A percentile compares a stretch with the other conserved stretches of the same genome.
phyloP scores from a whole-genome alignment of 2,329 filamentous ascomycete species.

The Pseudogymnoascus sp. region DNA sequence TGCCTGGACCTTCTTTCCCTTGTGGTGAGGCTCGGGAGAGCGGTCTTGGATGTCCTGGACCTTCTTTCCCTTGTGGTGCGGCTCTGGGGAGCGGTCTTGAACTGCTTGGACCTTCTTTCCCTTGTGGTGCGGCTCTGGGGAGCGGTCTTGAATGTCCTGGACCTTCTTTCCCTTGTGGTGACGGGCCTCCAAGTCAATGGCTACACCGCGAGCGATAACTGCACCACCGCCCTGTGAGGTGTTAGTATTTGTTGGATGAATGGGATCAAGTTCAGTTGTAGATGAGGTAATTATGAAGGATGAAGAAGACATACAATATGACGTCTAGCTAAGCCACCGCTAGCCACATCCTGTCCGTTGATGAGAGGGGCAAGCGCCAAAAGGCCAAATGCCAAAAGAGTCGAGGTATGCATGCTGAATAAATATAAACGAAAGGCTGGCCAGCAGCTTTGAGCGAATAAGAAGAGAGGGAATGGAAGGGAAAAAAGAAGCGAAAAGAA shows the following conservation, averaged over 20 bases:
- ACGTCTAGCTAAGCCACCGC: slow-evolving; percentile 18
- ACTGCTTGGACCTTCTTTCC: background rate
- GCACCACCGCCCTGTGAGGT: slow-evolving; percentile 16
- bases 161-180: slow-evolving; percentile 18
- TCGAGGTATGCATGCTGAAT: slow-evolving; percentile 25
- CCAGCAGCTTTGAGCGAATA: slow-evolving; percentile 24
- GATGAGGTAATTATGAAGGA: too few relatives aligned
- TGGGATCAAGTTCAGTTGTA: background rate
- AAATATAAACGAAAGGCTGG: slow-evolving; percentile 24
- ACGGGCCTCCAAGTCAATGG: slow-evolving; percentile 13
- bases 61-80: background rate
- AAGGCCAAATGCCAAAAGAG: slow-evolving; percentile 25
- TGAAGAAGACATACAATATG: slow-evolving; percentile 16
- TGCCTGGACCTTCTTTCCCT: slow-evolving; percentile 4
- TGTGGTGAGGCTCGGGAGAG: background rate
- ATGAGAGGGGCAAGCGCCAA: slow-evolving; percentile 25
- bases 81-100: slow-evolving; percentile 6
- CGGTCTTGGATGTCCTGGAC: slow-evolving; percentile 12
- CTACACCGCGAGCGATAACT: background rate
- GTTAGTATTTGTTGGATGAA: background rate
- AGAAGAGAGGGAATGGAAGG: slow-evolving; percentile 18
- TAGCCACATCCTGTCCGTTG: slow-evolving; percentile 15
- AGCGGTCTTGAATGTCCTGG: slow-evolving; percentile 12
- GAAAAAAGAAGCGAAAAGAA: slow-evolving; percentile 12
- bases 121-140: background rate